Conservation (phyloP, 2,329 filamentous ascomycete species). For the Botryotinia calthae region DNA sequence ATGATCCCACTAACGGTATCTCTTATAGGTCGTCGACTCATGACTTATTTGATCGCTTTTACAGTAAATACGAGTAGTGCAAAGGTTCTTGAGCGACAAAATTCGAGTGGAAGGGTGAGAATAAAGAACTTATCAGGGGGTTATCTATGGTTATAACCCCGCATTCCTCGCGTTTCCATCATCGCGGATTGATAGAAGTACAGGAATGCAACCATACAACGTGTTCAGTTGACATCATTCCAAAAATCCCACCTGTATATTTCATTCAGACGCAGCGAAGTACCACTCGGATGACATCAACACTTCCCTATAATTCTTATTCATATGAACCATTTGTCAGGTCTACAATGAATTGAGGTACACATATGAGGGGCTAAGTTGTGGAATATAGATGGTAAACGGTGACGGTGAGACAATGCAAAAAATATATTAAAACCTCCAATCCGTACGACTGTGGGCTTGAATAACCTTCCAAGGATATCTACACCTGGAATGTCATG, state of each 20-base stretch:
- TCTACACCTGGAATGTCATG: background rate
- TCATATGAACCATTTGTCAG: background rate
- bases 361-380: background rate
- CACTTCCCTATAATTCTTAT: background rate
- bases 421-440: too few species aligned
- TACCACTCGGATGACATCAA: background rate
- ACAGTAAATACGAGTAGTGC: background rate
- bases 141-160: background rate
- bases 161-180: slow-evolving; percentile 3
- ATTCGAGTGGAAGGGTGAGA: too few species aligned
- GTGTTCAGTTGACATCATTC: background rate
- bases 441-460: background rate
- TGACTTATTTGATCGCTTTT: background rate
- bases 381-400: background rate
- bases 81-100: background rate
- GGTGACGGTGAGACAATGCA: background rate
- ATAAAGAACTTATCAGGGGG: background rate
- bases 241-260: background rate
- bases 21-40: background rate
- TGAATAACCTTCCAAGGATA: background rate
- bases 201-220: background rate
- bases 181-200: background rate
- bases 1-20: background rate
- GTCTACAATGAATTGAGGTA: background rate
- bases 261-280: background rate